Percentiles rank a stretch among this genome's conserved stretches.
Evolutionary conservation across 345 rosid genomes (phyloP).

Genomic region (Firmiana major): DNA sequence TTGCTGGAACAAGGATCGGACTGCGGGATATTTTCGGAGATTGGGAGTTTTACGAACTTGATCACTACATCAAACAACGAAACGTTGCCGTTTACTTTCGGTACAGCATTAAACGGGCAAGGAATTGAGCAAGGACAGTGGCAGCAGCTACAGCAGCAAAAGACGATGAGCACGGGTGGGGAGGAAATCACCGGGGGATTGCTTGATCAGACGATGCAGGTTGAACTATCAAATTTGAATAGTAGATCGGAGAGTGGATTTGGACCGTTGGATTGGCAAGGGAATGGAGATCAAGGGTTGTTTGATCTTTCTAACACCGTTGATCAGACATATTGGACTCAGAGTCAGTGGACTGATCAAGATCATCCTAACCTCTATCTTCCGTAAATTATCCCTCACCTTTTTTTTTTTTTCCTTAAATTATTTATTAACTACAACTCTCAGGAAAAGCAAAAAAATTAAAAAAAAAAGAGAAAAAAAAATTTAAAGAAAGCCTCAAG

Average conservation of each 20-base stretch:
- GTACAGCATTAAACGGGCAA: conserved; percentile 32
- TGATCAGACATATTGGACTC: conserved; percentile 90
- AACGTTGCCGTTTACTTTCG: conserved; percentile 47
- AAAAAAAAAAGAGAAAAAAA: neutral
- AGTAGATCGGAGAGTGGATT: conserved; percentile 39
- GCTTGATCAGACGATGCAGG: conserved; percentile 46
- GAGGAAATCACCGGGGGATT: conserved; percentile 39
- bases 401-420: conserved; percentile 9
- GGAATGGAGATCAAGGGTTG: conserved; percentile 52
- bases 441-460: too few relatives aligned
- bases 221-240: conserved; percentile 30
- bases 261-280: conserved; percentile 82
- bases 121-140: conserved; percentile 21
- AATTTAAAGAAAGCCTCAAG: neutral
- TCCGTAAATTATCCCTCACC: conserved; percentile 48
- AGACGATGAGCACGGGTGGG: conserved; percentile 10
- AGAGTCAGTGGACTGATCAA: conserved; percentile 70
- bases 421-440: too few relatives aligned
- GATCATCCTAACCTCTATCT: conserved; percentile 62
- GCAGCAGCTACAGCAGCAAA: conserved; percentile 25
- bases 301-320: conserved; percentile 63
- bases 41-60: conserved; percentile 57
- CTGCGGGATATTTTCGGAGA: conserved; percentile 62
- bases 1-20: conserved; percentile 54
- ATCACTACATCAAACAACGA: conserved; percentile 44